phyloP scores from a whole-genome alignment of 2,329 filamentous ascomycete genomes.

The Graphilbum ipis-grandicollis region DNA sequence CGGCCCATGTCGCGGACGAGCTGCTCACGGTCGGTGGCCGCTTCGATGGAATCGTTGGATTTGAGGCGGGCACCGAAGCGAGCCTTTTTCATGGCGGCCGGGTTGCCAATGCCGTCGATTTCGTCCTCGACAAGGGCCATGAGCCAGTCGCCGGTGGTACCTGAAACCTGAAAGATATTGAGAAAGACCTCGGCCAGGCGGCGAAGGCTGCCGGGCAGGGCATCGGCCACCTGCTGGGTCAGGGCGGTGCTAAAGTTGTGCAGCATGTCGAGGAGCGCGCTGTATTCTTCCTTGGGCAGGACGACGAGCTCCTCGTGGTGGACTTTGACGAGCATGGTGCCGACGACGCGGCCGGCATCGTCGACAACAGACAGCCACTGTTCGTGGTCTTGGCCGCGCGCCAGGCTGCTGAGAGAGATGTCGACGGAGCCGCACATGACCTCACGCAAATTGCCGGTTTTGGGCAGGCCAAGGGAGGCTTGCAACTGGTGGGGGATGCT shows the following conservation, averaged over 20 bases:
- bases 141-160: slow-evolving; percentile 72
- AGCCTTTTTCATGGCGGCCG: slow-evolving; percentile 34
- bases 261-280: slow-evolving; percentile 63
- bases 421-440: slow-evolving; percentile 57
- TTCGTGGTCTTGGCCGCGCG: slow-evolving; percentile 61
- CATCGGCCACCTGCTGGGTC: slow-evolving; percentile 67
- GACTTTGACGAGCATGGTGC: slow-evolving; percentile 70
- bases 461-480: slow-evolving; percentile 23
- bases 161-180: slow-evolving; percentile 91
- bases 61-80: slow-evolving; percentile 54
- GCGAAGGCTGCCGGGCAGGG: slow-evolving; percentile 60
- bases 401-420: slow-evolving; percentile 61
- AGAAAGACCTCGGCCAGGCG: slow-evolving; percentile 72
- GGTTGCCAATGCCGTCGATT: slow-evolving; percentile 75
- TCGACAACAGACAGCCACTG: slow-evolving; percentile 78
- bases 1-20: slow-evolving; percentile 64
- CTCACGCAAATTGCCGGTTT: slow-evolving; percentile 26
- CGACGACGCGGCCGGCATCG: slow-evolving; percentile 56
- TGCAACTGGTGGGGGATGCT: slow-evolving; percentile 26
- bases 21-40: slow-evolving; percentile 47
- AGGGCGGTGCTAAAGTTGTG: slow-evolving; percentile 72
- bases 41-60: slow-evolving; percentile 51
- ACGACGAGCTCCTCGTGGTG: slow-evolving; percentile 81
- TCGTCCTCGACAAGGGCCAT: slow-evolving; percentile 90
- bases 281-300: slow-evolving; percentile 71